A percentile compares a stretch with the other conserved stretches of the same genome.
phyloP scores from a whole-genome alignment of 1,284 basidiomycete genomes.

The Prillingera fragicola region DNA sequence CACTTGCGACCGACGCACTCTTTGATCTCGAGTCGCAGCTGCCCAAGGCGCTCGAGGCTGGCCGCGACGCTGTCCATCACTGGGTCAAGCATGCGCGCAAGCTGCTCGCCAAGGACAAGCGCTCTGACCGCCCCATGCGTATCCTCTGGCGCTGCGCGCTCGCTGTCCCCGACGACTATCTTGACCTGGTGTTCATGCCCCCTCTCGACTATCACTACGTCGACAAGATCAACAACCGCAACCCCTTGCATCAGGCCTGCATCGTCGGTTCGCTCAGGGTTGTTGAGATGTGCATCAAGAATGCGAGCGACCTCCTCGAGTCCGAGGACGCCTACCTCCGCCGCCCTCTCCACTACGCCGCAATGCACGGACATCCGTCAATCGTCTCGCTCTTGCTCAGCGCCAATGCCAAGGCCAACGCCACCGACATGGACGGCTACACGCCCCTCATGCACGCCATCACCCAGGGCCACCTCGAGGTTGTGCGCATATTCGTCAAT shows the following conservation, averaged over 20 bases:
- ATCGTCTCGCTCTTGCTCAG: slow-evolving; percentile 74
- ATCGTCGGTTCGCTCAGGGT: slow-evolving; percentile 77
- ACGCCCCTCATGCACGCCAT: slow-evolving; percentile 90
- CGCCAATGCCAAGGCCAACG: slow-evolving; percentile 60
- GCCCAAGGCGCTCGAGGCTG: slow-evolving; percentile 63
- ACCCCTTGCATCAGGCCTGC: slow-evolving; percentile 89
- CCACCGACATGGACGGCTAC: slow-evolving; percentile 87
- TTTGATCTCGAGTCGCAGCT: slow-evolving; percentile 82
- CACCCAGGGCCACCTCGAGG: slow-evolving; percentile 73
- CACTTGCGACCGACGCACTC: slow-evolving; percentile 59
- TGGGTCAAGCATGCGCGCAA: slow-evolving; percentile 59
- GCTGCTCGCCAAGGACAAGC: slow-evolving; percentile 29
- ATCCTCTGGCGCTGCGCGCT: slow-evolving; percentile 88
- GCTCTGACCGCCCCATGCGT: slow-evolving; percentile 56
- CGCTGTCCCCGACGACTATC: slow-evolving; percentile 65
- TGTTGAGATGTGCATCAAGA: slow-evolving; percentile 72
- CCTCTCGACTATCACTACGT: slow-evolving; percentile 85
- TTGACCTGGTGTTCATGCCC: slow-evolving; percentile 70
- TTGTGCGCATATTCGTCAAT: slow-evolving; percentile 70
- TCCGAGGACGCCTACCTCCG: slow-evolving; percentile 68
- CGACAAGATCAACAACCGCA: slow-evolving; percentile 95
- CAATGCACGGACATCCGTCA: slow-evolving; percentile 79
- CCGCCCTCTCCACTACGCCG: slow-evolving; percentile 89
- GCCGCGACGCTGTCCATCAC: slow-evolving; percentile 57
- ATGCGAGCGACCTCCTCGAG: slow-evolving; percentile 42